phyloP scores from a whole-genome alignment of 2,329 filamentous ascomycete genomes.

The Rhynchosporium secalis region DNA sequence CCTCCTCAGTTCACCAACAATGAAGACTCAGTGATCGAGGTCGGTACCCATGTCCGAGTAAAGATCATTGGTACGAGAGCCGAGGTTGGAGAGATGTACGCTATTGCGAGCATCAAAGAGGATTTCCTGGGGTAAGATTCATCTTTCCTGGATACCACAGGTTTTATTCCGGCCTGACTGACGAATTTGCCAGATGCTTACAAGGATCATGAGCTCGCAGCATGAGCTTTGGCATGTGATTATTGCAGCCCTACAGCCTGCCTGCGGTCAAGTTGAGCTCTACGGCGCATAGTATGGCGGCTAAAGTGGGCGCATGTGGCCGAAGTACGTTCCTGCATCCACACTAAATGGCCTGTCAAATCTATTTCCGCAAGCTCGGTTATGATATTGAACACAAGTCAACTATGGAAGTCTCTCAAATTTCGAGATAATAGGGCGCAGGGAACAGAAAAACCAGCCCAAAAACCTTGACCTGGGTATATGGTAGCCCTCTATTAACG shows the following conservation, averaged over 20 bases:
- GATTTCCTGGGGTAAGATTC: slow-evolving; percentile 64
- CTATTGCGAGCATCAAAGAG: slow-evolving; percentile 95
- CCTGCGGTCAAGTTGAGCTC: neutral
- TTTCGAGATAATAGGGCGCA: slow-evolving; percentile 4
- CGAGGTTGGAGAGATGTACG: slow-evolving; percentile 93
- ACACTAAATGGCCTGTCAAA: neutral
- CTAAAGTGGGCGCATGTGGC: no score
- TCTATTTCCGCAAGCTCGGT: neutral
- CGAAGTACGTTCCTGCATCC: neutral
- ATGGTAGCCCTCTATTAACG: neutral
- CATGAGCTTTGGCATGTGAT: neutral
- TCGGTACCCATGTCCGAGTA: slow-evolving; percentile 87
- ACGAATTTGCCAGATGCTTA: slow-evolving; percentile 30
- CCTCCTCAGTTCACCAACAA: slow-evolving; percentile 97
- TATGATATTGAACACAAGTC: neutral
- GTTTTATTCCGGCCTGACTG: slow-evolving; percentile 1
- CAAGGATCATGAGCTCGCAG: slow-evolving; percentile 30
- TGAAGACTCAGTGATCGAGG: slow-evolving; percentile 89
- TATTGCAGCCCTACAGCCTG: neutral
- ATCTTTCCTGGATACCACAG: neutral
- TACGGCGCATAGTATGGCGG: neutral
- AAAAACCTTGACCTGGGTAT: neutral
- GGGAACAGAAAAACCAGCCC: neutral
- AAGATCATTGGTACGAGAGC: slow-evolving; percentile 93
- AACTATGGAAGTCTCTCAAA: neutral